Evolutionary conservation across 2,329 filamentous ascomycete genomes (phyloP), one percentile per base, ranked within the genome.

Genomic region (Volutella citrinella): DNA sequence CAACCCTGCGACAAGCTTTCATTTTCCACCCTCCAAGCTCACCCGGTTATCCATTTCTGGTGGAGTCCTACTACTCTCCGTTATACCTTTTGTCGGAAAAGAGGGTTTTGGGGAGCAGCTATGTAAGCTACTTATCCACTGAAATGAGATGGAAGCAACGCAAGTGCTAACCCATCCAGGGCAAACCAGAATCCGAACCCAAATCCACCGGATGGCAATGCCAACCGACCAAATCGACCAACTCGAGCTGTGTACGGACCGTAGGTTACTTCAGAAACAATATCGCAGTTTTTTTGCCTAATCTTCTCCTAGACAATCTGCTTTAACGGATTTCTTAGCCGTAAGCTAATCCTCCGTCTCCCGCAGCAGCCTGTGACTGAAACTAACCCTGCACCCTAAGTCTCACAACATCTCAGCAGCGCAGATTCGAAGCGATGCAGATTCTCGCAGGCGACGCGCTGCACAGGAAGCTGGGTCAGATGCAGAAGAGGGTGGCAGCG

Each of bases 321-420:
- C 72, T 11, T 52, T 76, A 51, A 76, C 71, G 4, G 70, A 75
- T 43, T 76, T 72, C 40, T 56, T 76, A 26, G 71, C 72, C 16
- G 68, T 70, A 45, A 45, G 66, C 48, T 19, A n/a, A n/a, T n/a
- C n/a, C n/a, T n/a, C n/a, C n/a, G n/a, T n/a, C n/a, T n/a, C n/a
- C n/a, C n/a, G n/a, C n/a, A n/a, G n/a, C n/a, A n/a, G n/a, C n/a
- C n/a, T n/a, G n/a, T n/a, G n/a, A n/a, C n/a, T n/a, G n/a, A n/a
- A n/a, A n/a, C n/a, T n/a, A n/a, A n/a, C n/a, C n/a, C n/a, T n/a
- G n/a, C n/a, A n/a, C n/a, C n/a, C n/a, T 18, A 20, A 83, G 75
- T 78, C 82, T 4, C 81, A 86, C 58, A 87, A 87, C 50, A 88
- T 88, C 46, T 86, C 78, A 15, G 74, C 76, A 3, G 57, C 65